Evolutionary conservation across 208 protist genomes (phyloP), one percentile per base, ranked within the genome.

Genomic region (Leishmania turanica): DNA sequence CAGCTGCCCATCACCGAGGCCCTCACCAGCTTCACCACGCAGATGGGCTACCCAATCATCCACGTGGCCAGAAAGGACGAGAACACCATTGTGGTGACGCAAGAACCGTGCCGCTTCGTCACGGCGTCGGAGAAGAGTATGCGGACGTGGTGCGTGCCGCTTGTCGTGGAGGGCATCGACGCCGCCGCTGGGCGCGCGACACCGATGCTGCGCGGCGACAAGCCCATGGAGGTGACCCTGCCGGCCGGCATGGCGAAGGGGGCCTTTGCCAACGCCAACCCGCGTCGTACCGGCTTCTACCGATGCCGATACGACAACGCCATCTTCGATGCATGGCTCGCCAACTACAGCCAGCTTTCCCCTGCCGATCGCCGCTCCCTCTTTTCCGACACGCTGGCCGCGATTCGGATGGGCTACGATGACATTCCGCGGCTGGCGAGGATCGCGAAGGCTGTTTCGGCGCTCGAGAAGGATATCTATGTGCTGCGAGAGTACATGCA

Each of bases 31-130:
- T 99, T 98, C 87, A 99, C 97, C 2, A 96, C 93, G 75, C 88
- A 98, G 79, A 93, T 96, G 87, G 98, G 98, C 68, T 99, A 98
- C 87, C 98, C 98, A 17, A 86, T 99, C 71, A 75, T 99, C 62
- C 90, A 92, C 77, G 91, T 98, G 24, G 64, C 75, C 21, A 87
- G 87, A 19, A 24, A 53, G 13, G 77, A 80, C 47, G 73, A 56
- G 7, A 40, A 34, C n/a, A 47, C 53, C 77, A 56, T 85, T 31
- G 69, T 69, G 13, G 72, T 85, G 47, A 13, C 49, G 31, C 92
- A 96, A 84, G 86, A 93, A 81, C 87, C 91, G 53, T 96, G 89
- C 80, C 87, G 88, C 64, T 91, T 95, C 69, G 86, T 87, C n/a
- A 83, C 84, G 53, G 77, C 72, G 40, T 37, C 68, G 70, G 83